These are phyloP conservation scores for Viridothelium virens DNA, from an alignment of 495 filamentous ascomycete genomes.

Conservation along the genomic window DNA sequence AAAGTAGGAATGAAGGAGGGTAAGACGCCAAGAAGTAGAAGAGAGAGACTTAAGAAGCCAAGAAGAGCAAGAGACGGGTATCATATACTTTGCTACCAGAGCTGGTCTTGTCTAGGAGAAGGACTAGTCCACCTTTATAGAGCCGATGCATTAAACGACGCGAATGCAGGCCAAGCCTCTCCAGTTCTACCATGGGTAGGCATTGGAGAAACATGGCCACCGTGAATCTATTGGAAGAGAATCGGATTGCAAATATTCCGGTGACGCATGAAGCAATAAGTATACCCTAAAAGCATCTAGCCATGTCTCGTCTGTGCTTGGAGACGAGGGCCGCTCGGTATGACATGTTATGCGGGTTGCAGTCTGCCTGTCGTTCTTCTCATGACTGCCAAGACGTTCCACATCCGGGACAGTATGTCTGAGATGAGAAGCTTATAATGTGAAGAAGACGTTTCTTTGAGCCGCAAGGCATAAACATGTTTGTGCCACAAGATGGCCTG, in stretches of 20 bases:
- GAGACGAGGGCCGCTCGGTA: background rate
- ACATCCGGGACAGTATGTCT: background rate
- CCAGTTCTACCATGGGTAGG: background rate
- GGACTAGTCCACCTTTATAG: background rate
- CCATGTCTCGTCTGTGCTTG: background rate
- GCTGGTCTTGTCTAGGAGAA: background rate
- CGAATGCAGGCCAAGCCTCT: background rate
- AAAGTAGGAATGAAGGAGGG: background rate
- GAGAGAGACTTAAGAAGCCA: background rate
- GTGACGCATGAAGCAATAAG: background rate
- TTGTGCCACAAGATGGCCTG: background rate
- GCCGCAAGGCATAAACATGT: constrained; percentile 10
- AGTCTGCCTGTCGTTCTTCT: background rate
- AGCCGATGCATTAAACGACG: background rate
- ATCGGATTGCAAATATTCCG: constrained; percentile 7
- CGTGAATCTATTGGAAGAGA: background rate
- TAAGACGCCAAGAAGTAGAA: background rate
- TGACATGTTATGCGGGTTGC: background rate
- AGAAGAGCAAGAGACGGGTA: background rate
- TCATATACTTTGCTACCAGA: background rate
- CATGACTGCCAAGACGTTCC: constrained; percentile 4
- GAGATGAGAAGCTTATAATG: background rate
- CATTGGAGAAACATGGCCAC: background rate
- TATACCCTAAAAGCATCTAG: background rate
- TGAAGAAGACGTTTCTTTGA: background rate